Conservation (phyloP, 495 filamentous ascomycete genomes). For the Trichoderma parareesei region DNA sequence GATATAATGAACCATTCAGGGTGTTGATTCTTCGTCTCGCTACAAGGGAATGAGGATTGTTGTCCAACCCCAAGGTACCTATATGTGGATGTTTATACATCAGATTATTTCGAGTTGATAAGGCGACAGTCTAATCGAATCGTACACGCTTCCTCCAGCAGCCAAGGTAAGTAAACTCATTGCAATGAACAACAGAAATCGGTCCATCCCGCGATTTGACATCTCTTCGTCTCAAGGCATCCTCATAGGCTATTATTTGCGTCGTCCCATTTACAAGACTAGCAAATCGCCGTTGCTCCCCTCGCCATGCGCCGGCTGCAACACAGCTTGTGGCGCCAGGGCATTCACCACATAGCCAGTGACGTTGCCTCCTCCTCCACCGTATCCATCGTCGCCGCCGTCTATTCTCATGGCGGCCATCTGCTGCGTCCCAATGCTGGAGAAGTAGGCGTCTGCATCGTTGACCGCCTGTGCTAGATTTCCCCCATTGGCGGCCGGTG, state of each 20-base stretch:
- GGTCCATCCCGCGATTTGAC: too few species aligned
- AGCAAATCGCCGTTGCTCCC: conserved; percentile 51
- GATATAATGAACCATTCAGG: too few species aligned
- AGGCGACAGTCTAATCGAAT: not conserved
- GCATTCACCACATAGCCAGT: conserved; percentile 62
- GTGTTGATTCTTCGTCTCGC: too few species aligned
- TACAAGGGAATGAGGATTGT: too few species aligned
- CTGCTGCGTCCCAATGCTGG: conserved; percentile 58
- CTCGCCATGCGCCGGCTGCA: conserved; percentile 43
- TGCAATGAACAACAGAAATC: too few species aligned
- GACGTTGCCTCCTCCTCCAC: conserved; percentile 29
- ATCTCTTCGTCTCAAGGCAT: not conserved
- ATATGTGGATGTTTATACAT: not conserved
- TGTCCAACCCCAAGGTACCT: too few species aligned
- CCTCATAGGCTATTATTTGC: not conserved
- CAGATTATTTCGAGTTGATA: not conserved
- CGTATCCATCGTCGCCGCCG: conserved; percentile 39
- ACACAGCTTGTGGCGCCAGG: conserved; percentile 51
- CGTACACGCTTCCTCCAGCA: not conserved
- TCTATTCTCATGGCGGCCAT: conserved; percentile 62
- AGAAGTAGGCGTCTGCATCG: conserved; percentile 83
- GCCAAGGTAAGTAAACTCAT: not conserved
- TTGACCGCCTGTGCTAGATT: conserved; percentile 62
- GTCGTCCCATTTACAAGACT: conserved; percentile 26
- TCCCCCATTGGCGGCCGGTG: conserved; percentile 17